phyloP scores from a whole-genome alignment of 768 basidiomycete species.

The Lentinula guzmanii region DNA sequence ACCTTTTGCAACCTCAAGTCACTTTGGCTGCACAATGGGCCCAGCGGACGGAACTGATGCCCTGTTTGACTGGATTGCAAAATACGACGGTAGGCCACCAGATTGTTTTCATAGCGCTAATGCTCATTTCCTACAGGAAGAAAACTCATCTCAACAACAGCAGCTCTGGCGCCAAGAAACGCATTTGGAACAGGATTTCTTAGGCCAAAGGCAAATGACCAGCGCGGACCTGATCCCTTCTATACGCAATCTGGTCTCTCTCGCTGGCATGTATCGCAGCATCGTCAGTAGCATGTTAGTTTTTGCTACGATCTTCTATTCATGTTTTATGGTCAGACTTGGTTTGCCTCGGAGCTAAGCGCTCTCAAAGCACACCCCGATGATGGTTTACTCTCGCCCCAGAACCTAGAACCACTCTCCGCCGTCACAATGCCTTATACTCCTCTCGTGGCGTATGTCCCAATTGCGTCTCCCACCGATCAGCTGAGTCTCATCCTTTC shows the following conservation, averaged over 20 bases:
- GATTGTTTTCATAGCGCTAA: neutral
- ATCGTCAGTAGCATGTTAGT: constrained; percentile 49
- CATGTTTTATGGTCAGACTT: constrained; percentile 44
- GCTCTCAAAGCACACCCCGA: constrained; percentile 59
- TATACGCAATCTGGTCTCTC: constrained; percentile 60
- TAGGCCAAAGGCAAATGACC: constrained; percentile 47
- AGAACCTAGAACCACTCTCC: constrained; percentile 43
- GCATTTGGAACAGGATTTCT: constrained; percentile 64
- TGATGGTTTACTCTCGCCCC: constrained; percentile 43
- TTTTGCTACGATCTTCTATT: constrained; percentile 1
- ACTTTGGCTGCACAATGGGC: constrained; percentile 78
- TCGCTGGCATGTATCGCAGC: constrained; percentile 81
- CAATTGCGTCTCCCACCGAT: constrained; percentile 36
- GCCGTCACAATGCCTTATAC: constrained; percentile 35
- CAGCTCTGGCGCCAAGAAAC: constrained; percentile 75
- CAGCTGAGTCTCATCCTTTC: constrained; percentile 72
- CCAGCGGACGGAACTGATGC: constrained; percentile 72
- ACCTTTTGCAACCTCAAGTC: constrained; percentile 36
- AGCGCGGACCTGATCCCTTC: constrained; percentile 68
- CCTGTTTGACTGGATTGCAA: constrained; percentile 65
- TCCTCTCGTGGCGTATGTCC: constrained; percentile 37
- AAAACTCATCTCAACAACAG: constrained; percentile 33
- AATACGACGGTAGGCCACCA: constrained; percentile 39
- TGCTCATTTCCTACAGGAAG: constrained; percentile 25
- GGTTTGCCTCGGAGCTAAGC: constrained; percentile 76